Conservation (phyloP, 2,329 filamentous ascomycete species). For the Dactylonectria estremocensis region DNA sequence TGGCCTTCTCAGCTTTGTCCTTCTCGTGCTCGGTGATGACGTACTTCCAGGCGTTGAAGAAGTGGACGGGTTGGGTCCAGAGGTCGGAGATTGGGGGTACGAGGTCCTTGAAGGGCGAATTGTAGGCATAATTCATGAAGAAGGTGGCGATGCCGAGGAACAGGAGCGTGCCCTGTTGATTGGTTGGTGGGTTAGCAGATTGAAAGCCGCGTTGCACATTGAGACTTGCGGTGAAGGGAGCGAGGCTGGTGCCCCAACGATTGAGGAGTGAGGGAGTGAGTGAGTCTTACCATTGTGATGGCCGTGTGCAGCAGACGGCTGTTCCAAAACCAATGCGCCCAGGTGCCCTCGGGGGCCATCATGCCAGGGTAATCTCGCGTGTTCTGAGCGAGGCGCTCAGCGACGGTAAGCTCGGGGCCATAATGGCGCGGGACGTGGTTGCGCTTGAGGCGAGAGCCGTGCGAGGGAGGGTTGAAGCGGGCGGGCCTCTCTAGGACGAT, state of each 20-base stretch:
- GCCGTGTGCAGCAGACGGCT: slow-evolving; percentile 82
- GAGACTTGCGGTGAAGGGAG: background rate
- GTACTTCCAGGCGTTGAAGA: slow-evolving; percentile 74
- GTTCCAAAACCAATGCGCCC: slow-evolving; percentile 88
- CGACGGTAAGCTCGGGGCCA: slow-evolving; percentile 77
- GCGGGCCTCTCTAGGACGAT: slow-evolving; percentile 88
- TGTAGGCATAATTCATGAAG: slow-evolving; percentile 82
- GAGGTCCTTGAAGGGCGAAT: slow-evolving; percentile 85
- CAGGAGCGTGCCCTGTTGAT: slow-evolving; percentile 74
- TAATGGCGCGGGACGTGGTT: slow-evolving; percentile 75
- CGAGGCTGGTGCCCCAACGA: background rate
- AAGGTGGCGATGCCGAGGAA: slow-evolving; percentile 81
- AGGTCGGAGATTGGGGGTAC: slow-evolving; percentile 81
- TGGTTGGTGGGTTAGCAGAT: slow-evolving; percentile 22
- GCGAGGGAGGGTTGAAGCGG: slow-evolving; percentile 93
- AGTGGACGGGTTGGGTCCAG: slow-evolving; percentile 78
- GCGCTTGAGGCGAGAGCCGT: slow-evolving; percentile 78
- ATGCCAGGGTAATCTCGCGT: slow-evolving; percentile 87
- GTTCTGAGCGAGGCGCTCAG: slow-evolving; percentile 77
- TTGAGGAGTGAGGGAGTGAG: background rate
- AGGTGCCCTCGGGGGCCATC: slow-evolving; percentile 87
- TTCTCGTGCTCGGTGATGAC: slow-evolving; percentile 84
- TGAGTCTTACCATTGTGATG: slow-evolving; percentile 81
- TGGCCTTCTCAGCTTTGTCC: slow-evolving; percentile 77
- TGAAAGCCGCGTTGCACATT: background rate